phyloP scores from a whole-genome alignment of 768 basidiomycete species.

The Pleurotus pulmonarius region DNA sequence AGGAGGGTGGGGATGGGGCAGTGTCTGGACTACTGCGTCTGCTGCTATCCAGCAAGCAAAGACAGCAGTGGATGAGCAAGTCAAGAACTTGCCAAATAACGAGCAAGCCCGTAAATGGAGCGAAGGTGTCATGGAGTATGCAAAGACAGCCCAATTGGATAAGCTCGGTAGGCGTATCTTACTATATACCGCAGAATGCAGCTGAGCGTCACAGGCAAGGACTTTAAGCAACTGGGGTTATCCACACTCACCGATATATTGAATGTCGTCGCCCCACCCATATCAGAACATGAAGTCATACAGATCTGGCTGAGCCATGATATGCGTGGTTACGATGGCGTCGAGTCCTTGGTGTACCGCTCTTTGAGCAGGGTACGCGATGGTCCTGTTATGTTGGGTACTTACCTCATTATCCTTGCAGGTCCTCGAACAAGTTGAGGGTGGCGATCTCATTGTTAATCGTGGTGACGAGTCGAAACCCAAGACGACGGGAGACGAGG shows the following conservation, averaged over 20 bases:
- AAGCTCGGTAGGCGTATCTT: constrained; percentile 63
- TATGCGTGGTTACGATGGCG: constrained; percentile 94
- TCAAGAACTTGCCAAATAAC: constrained; percentile 81
- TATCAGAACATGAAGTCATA: constrained; percentile 97
- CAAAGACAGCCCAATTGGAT: constrained; percentile 86
- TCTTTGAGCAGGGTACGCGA: constrained; percentile 70
- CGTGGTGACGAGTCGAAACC: constrained; percentile 73
- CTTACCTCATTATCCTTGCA: constrained; percentile 21
- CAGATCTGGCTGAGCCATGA: constrained; percentile 95
- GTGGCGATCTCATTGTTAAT: constrained; percentile 88
- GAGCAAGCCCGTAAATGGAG: constrained; percentile 89
- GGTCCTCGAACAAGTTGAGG: constrained; percentile 95
- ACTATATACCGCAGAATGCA: not conserved
- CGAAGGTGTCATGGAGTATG: constrained; percentile 81
- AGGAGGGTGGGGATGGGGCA: constrained; percentile 80
- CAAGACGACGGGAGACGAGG: constrained; percentile 46
- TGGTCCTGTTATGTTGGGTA: not conserved
- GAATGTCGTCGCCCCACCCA: constrained; percentile 96
- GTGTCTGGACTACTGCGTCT: constrained; percentile 85
- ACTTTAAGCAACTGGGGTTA: constrained; percentile 83
- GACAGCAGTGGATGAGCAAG: constrained; percentile 88
- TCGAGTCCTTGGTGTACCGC: constrained; percentile 91
- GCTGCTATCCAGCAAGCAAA: constrained; percentile 85
- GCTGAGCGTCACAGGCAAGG: constrained; percentile 57
- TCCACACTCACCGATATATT: constrained; percentile 89